Evolutionary conservation across 441 rosid species (phyloP).

Genomic region (Adansonia grandidieri): DNA sequence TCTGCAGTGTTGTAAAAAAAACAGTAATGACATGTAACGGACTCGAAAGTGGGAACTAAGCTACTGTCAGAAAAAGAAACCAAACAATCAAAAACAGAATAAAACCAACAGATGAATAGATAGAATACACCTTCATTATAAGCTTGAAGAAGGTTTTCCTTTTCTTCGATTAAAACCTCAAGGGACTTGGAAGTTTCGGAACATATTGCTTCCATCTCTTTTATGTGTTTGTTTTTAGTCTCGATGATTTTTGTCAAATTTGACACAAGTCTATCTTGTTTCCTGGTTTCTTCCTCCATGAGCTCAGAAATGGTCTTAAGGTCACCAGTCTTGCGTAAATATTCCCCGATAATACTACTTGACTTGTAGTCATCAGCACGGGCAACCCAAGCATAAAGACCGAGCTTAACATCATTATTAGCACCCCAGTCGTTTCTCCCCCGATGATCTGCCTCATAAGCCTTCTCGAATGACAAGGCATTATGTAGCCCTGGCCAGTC

Average conservation of each 20-base stretch:
- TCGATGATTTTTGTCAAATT: conserved; percentile 55
- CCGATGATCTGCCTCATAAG: conserved; percentile 73
- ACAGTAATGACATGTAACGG: background rate
- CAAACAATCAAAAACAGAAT: conserved; percentile 9
- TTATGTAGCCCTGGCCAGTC: conserved; percentile 90
- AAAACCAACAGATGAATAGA: background rate
- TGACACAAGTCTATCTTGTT: conserved; percentile 66
- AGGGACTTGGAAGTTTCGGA: conserved; percentile 53
- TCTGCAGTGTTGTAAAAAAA: background rate
- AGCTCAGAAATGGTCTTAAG: conserved; percentile 72
- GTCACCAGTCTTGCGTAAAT: conserved; percentile 77
- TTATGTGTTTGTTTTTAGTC: conserved; percentile 51
- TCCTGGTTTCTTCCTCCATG: conserved; percentile 82
- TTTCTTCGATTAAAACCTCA: conserved; percentile 58
- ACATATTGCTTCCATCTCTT: conserved; percentile 59
- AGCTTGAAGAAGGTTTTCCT: conserved; percentile 68
- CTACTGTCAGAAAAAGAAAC: background rate
- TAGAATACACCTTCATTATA: conserved; percentile 69
- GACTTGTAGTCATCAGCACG: conserved; percentile 76
- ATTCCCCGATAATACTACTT: conserved; percentile 72
- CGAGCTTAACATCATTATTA: conserved; percentile 41
- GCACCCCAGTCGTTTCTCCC: conserved; percentile 74
- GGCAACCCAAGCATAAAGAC: conserved; percentile 91
- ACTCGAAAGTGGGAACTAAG: background rate
- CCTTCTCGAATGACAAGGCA: conserved; percentile 85